Conservation (phyloP, 169 alveolate species). For the Plasmodium fragile region DNA sequence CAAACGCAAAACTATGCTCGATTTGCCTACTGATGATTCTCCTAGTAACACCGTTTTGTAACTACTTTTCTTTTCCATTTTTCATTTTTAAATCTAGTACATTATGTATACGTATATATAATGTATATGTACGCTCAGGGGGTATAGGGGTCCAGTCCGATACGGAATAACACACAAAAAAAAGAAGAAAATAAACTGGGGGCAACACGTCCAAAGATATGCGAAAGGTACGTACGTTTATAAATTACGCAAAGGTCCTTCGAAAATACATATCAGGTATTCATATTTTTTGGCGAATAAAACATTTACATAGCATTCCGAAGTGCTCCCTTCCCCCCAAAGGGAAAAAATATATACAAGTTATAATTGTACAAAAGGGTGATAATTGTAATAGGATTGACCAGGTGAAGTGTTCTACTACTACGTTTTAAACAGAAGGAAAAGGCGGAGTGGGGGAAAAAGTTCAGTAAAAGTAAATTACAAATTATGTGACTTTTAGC, state of each 20-base stretch:
- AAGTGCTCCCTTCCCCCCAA: not conserved
- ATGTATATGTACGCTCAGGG: constrained; percentile 9
- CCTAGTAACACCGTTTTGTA: constrained; percentile 93
- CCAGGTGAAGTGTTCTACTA: constrained; percentile 15
- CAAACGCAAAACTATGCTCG: constrained; percentile 92
- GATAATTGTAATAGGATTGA: not conserved
- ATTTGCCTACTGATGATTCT: constrained; percentile 93
- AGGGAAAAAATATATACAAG: not conserved
- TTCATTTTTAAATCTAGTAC: constrained; percentile 48
- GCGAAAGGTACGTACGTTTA: not conserved
- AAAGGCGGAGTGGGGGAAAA: not conserved
- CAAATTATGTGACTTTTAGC: constrained; percentile 26
- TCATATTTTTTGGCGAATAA: not conserved
- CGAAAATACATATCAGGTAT: not conserved
- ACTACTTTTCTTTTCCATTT: constrained; percentile 81
- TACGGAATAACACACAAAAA: constrained; percentile 13
- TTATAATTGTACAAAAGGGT: not conserved
- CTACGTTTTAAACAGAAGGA: constrained; percentile 9
- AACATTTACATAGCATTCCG: not conserved
- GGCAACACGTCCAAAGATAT: not conserved
- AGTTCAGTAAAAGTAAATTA: constrained; percentile 22
- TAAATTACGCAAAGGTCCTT: not conserved
- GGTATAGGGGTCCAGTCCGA: not conserved
- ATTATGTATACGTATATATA: constrained; percentile 10
- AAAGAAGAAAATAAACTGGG: constrained; percentile 5